A percentile compares a stretch with the other conserved stretches of the same genome.
phyloP scores from a whole-genome alignment of 2,329 filamentous ascomycete species.

The Botrytis squamosa region DNA sequence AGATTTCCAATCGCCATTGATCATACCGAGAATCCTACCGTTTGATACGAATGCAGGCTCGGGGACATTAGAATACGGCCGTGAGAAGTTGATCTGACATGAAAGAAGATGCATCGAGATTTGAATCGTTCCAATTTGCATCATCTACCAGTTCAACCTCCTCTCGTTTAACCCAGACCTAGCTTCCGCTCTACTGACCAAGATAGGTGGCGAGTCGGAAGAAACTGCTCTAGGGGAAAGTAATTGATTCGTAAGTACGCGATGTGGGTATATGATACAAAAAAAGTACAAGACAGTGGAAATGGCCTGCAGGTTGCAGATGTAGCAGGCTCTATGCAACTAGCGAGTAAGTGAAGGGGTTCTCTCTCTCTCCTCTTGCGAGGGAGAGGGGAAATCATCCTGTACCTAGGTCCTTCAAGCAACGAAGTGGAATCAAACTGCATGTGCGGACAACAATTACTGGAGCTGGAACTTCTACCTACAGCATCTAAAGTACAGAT shows the following conservation, averaged over 20 bases:
- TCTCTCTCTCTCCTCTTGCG: background rate
- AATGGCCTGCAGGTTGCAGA: conserved; percentile 18
- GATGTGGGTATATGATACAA: conserved; percentile 5
- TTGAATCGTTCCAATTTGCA: conserved; percentile 5
- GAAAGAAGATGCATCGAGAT: background rate
- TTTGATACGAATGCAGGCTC: conserved; percentile 4
- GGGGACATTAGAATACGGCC: conserved; percentile 13
- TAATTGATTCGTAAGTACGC: conserved; percentile 9
- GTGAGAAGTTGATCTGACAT: conserved; percentile 15
- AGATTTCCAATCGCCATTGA: background rate
- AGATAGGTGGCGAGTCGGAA: conserved; percentile 12
- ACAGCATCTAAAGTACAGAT: conserved; percentile 9
- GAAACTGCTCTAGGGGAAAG: background rate
- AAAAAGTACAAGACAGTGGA: conserved; percentile 7
- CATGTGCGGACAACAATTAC: conserved; percentile 18
- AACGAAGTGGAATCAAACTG: conserved; percentile 14
- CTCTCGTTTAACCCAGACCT: background rate
- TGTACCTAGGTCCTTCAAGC: conserved; percentile 4
- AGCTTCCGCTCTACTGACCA: background rate
- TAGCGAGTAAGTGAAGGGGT: conserved; percentile 21
- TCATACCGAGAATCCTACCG: conserved; percentile 6
- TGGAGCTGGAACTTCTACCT: conserved; percentile 13
- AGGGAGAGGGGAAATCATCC: background rate
- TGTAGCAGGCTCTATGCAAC: conserved; percentile 10
- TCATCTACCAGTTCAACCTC: background rate